These are phyloP conservation scores for Saccharomycopsis babjevae DNA, from an alignment of 805 yeast species.

Conservation along the genomic window DNA sequence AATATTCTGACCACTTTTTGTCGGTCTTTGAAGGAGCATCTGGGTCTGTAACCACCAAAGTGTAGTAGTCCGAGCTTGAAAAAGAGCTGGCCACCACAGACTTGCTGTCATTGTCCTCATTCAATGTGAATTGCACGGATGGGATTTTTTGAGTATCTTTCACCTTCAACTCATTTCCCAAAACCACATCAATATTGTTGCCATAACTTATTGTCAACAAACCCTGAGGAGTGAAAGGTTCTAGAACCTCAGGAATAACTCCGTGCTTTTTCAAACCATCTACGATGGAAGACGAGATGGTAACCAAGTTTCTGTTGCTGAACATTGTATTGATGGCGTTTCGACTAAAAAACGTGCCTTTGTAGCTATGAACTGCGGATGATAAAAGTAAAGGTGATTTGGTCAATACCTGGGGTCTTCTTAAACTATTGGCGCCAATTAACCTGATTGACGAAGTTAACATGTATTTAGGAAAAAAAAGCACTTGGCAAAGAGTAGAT, in stretches of 20 bases:
- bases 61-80: conserved; percentile 41
- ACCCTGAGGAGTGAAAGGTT: conserved; percentile 24
- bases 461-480: background rate
- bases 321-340: conserved; percentile 8
- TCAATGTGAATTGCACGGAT: conserved; percentile 51
- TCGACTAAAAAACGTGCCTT: background rate
- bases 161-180: conserved; percentile 66
- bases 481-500: background rate
- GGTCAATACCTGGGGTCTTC: background rate
- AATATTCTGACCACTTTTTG: conserved; percentile 80
- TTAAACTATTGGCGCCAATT: background rate
- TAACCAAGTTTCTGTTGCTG: conserved; percentile 16
- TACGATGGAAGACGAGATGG: conserved; percentile 24
- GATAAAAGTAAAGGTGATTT: background rate
- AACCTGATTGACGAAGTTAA: background rate
- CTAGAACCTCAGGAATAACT: conserved; percentile 34
- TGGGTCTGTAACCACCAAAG: conserved; percentile 81
- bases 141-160: conserved; percentile 64
- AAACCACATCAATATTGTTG: conserved; percentile 49
- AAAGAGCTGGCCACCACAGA: conserved; percentile 10
- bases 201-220: conserved; percentile 56
- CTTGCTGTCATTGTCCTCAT: conserved; percentile 19
- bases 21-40: conserved; percentile 85
- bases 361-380: background rate
- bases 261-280: conserved; percentile 33